These are phyloP conservation scores for Xylariaceae sp. DNA, from an alignment of 2,329 filamentous ascomycete genomes.

Conservation along the genomic window DNA sequence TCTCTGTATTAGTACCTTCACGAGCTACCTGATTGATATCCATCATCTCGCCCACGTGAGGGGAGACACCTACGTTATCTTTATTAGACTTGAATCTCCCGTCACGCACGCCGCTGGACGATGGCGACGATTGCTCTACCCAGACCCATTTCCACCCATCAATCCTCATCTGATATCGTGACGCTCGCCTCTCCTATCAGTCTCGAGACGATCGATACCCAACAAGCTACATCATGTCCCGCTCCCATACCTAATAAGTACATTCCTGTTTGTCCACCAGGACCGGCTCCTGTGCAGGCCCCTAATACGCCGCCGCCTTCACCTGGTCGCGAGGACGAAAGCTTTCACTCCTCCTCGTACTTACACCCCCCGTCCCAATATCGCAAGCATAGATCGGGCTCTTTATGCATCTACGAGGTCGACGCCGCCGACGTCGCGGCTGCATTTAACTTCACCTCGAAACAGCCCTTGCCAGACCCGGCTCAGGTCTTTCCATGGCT, in stretches of 20 bases:
- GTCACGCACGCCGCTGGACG: slow-evolving; percentile 18
- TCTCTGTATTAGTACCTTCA: no score
- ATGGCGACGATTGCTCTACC: slow-evolving; percentile 58
- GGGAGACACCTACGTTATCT: no score
- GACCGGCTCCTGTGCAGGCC: slow-evolving; percentile 57
- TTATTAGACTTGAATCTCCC: slow-evolving; percentile 2
- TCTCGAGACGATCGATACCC: slow-evolving; percentile 38
- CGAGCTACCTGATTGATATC: no score
- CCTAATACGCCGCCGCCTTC: slow-evolving; percentile 65
- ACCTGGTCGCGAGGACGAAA: slow-evolving; percentile 52
- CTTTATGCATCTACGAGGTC: slow-evolving; percentile 69
- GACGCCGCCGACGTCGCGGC: slow-evolving; percentile 64
- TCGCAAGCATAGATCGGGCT: slow-evolving; percentile 46
- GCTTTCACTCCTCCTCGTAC: slow-evolving; percentile 50
- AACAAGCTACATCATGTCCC: slow-evolving; percentile 31
- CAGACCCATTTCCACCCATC: slow-evolving; percentile 46
- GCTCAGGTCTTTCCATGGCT: slow-evolving; percentile 94
- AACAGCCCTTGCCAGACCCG: slow-evolving; percentile 79
- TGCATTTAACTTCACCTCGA: slow-evolving; percentile 72
- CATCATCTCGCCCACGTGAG: no score
- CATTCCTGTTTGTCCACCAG: slow-evolving; percentile 82
- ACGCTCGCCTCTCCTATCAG: slow-evolving; percentile 41
- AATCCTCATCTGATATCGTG: slow-evolving; percentile 41
- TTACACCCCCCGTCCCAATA: slow-evolving; percentile 71
- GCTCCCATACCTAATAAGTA: slow-evolving; percentile 79